A percentile compares a stretch with the other conserved stretches of the same genome.
phyloP scores from a whole-genome alignment of 768 basidiomycete genomes.

The Termitomyces sp. region DNA sequence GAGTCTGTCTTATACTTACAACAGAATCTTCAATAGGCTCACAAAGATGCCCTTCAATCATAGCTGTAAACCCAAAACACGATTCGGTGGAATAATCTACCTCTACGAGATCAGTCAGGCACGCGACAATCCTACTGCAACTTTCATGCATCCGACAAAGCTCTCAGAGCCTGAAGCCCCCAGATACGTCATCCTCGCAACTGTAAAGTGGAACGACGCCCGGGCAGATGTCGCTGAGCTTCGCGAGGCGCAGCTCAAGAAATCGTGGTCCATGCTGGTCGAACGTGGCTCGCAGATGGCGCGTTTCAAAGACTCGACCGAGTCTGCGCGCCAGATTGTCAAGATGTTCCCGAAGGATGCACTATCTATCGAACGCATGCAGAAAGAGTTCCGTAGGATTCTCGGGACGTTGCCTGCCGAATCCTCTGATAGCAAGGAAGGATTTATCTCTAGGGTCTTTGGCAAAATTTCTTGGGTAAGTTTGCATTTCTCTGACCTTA shows the following conservation, averaged over 20 bases:
- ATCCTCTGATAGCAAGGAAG: neutral
- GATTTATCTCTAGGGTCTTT: conserved; percentile 8
- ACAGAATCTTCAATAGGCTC: neutral
- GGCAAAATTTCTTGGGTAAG: conserved; percentile 4
- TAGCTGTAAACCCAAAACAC: conserved; percentile 8
- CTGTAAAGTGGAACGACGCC: conserved; percentile 6
- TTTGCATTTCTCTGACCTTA: neutral
- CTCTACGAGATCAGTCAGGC: conserved; percentile 10
- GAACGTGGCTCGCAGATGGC: conserved; percentile 7
- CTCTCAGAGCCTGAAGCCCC: conserved; percentile 8
- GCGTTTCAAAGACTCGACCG: conserved; percentile 2
- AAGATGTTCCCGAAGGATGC: conserved; percentile 5
- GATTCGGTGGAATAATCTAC: conserved; percentile 11
- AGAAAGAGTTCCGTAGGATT: conserved; percentile 5
- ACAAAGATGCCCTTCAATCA: neutral
- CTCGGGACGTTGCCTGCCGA: conserved; percentile 2
- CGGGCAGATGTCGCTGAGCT: neutral
- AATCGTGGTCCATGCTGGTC: conserved; percentile 5
- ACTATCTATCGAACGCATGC: conserved; percentile 5
- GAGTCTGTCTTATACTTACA: neutral
- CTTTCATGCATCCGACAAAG: conserved; percentile 9
- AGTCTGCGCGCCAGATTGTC: conserved; percentile 4
- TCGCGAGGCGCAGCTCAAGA: conserved; percentile 7
- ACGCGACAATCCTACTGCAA: conserved; percentile 6
- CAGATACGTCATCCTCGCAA: conserved; percentile 6